Conservation (phyloP, 208 protist species). For the Leptomonas pyrrhocoris region DNA sequence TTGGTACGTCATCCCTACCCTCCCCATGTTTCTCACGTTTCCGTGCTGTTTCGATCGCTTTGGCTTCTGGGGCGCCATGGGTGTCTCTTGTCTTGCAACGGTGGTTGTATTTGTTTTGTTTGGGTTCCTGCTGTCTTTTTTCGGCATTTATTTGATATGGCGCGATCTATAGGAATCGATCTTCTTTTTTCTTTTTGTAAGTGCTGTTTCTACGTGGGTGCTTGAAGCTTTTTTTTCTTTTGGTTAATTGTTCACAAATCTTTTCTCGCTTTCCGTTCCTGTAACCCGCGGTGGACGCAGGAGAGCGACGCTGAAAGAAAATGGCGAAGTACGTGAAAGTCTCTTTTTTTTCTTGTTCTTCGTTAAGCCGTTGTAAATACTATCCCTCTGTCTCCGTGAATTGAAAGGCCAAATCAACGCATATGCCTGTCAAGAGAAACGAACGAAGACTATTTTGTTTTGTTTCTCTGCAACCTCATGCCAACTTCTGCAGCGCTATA, state of each 20-base stretch:
- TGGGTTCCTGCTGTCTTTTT: constrained; percentile 5
- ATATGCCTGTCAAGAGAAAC: too few species aligned
- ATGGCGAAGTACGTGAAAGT: too few species aligned
- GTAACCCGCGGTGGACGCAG: too few species aligned
- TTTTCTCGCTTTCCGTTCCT: too few species aligned
- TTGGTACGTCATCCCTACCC: constrained; percentile 39
- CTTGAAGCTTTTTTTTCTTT: not conserved
- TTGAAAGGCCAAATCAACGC: too few species aligned
- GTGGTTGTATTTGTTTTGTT: constrained; percentile 15
- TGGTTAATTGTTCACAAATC: not conserved
- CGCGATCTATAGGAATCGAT: not conserved
- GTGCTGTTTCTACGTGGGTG: not conserved
- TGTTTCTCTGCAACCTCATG: too few species aligned
- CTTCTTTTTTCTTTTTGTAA: not conserved
- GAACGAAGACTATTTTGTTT: too few species aligned
- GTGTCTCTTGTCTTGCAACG: constrained; percentile 6
- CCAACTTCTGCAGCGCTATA: too few species aligned
- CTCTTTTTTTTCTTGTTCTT: too few species aligned
- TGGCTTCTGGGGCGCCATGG: constrained; percentile 24
- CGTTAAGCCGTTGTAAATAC: too few species aligned
- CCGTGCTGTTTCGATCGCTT: constrained; percentile 27
- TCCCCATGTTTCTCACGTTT: constrained; percentile 35
- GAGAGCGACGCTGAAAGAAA: too few species aligned
- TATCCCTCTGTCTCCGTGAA: too few species aligned
- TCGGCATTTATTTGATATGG: constrained; percentile 25